Base-by-base conservation (phyloP, 441 rosid species). In the Gossypium gossypioides region DNA sequence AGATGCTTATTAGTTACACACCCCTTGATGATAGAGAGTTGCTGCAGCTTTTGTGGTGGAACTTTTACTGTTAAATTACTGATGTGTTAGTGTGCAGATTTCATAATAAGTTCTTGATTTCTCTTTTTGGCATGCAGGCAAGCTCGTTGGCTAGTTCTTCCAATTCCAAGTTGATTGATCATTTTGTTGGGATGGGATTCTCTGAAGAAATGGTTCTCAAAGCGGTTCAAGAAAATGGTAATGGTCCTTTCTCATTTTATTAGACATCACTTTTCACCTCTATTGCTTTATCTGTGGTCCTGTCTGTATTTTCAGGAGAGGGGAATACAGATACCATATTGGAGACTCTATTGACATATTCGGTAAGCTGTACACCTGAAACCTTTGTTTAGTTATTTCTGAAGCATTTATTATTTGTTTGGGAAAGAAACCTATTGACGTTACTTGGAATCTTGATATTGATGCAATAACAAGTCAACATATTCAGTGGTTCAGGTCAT, bases 141-240 rank as follows among this genome's bases (percentile, higher is more conserved):
- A 72, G 75, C 15, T 76, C 82, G 16, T 84, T 80, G 29, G 81
- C 85, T 64, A 59, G 92, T 67, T 84, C 97, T 72, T 88, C 92
- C 25, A 83, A 82, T 72, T 81, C 94, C 79, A 90, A 90, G 68
- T 37, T 86, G 75, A 79, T 88, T 52, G 81, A 84, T 83, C 88
- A 86, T 72, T 90, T 91, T 73, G 74, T 85, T 24, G 88, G 79
- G 10, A 88, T 89, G 97, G 97, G 96, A 6, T 91, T 88, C 68
- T 71, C 83, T 2, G 86, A 84, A 71, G 79, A 90, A 73, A 74
- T 85, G 69, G 89, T 91, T 64, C 78, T 80, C 59, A 88, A 84
- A 76, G 92, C 85, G 37, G 82, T 90, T 27, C 80, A 80, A 37
- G 90, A 90, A 80, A 84, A 83, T 40, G 97, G 97, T 91, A 86